phyloP scores from a whole-genome alignment of 169 alveolate genomes.

The Theileria sp. region DNA sequence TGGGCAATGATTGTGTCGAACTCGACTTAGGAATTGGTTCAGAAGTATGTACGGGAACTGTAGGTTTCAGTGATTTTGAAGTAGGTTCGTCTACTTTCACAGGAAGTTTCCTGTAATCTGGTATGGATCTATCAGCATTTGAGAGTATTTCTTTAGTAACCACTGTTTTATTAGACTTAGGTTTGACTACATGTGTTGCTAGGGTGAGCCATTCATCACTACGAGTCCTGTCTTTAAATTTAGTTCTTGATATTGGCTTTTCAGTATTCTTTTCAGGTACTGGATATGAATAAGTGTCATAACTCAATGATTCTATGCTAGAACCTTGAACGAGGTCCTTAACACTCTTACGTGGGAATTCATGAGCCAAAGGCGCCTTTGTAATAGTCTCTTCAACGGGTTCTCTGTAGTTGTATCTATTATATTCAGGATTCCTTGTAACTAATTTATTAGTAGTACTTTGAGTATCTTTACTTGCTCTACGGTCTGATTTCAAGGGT shows the following conservation, averaged over 20 bases:
- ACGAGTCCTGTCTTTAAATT: background rate
- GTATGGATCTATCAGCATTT: background rate
- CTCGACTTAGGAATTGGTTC: no score
- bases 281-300: background rate
- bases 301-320: background rate
- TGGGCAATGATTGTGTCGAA: background rate
- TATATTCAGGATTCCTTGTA: background rate
- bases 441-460: background rate
- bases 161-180: background rate
- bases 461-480: background rate
- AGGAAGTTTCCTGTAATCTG: background rate
- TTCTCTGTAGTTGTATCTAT: background rate
- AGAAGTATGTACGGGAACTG: no score
- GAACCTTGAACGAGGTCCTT: background rate
- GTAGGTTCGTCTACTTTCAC: no score
- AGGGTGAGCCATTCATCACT: background rate
- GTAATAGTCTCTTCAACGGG: background rate
- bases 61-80: no score
- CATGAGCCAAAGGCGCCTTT: no score
- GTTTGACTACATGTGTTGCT: background rate
- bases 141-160: background rate
- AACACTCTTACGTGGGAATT: background rate
- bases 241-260: background rate
- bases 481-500: background rate
- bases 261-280: background rate